Evolutionary conservation across 352 stramenopile species (phyloP).

Genomic region (Elongisporangium anandrum): DNA sequence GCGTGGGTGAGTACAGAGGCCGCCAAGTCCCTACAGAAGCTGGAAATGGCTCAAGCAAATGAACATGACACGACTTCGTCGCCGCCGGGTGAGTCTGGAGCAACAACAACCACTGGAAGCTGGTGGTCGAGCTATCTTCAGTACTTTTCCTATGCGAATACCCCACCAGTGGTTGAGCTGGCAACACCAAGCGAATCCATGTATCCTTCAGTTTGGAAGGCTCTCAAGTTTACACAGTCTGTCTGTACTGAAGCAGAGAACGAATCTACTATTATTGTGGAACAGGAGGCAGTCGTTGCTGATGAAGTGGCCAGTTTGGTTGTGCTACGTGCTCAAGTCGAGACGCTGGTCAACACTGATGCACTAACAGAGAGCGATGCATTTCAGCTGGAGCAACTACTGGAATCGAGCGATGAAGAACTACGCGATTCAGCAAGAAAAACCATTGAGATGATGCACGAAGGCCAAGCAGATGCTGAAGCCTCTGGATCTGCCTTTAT

Average conservation of each 20-base stretch:
- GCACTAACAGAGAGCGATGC: conserved; percentile 61
- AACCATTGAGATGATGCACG: conserved; percentile 62
- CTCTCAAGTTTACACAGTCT: conserved; percentile 14
- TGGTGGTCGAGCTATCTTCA: conserved; percentile 72
- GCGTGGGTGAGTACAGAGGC: conserved; percentile 84
- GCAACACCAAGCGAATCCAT: conserved; percentile 15
- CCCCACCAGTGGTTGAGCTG: conserved; percentile 6
- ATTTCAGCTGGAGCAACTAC: conserved; percentile 59
- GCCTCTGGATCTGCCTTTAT: conserved; percentile 11
- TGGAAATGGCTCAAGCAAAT: conserved; percentile 23
- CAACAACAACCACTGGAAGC: conserved; percentile 18
- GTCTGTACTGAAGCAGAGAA: not conserved
- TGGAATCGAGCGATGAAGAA: conserved; percentile 46
- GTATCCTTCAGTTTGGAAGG: conserved; percentile 27
- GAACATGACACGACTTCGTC: not conserved
- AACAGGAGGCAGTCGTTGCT: conserved; percentile 9
- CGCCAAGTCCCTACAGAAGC: conserved; percentile 48
- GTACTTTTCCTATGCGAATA: conserved; percentile 30
- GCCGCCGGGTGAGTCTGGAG: not conserved
- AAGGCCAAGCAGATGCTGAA: conserved; percentile 35
- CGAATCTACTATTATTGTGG: not conserved
- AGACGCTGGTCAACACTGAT: conserved; percentile 66
- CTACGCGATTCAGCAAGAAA: conserved; percentile 42
- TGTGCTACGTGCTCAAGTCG: conserved; percentile 66
- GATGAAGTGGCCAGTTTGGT: conserved; percentile 10